Evolutionary conservation across 768 basidiomycete genomes (phyloP), one percentile per base, ranked within the genome.

Genomic region (Melanogaster broomeanus): DNA sequence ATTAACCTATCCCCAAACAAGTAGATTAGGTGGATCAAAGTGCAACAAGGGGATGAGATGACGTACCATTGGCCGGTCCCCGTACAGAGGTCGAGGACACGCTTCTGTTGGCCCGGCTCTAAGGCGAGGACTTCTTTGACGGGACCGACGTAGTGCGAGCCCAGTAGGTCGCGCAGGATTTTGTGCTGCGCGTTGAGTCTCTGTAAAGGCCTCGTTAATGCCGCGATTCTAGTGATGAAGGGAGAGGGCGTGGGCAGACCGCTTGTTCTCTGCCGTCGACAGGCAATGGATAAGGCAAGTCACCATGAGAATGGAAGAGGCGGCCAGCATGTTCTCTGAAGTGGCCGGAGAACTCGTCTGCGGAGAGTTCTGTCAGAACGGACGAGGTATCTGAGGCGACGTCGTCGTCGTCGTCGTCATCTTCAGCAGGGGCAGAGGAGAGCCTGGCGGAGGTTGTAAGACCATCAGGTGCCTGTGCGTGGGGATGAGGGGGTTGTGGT

Each of bases 1-100:
- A 85, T 76, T 4, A 83, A 74, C 90, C 90, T 92, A 62, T 55
- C 48, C 46, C 28, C 35, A 19, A 11, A 42, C 39, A 46, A 33
- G 21, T 24, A 47, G 51, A 59, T 62, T 60, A 62, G 42, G 41
- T 57, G 39, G 28, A 54, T 56, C 45, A 55, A 45, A 51, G 49
- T 42, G 52, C 55, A 54, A 62, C 49, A 47, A 40, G n/a, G n/a
- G n/a, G 45, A 56, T 47, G 45, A 24, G 42, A 53, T 56, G 45
- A 71, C 79, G 48, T 55, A 88, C 90, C 90, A 93, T 69, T 63
- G 70, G 6, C 90, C 90, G 16, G 78, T 86, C 16, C 90, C 90
- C 7, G 84, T 87, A 56, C 90, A 84, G n/a, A 90, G 61, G 67
- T 93, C 90, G 42, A 93, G 74, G 39, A 77, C 86, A 52, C 77